These are phyloP conservation scores for Punica granatum DNA, from an alignment of 345 rosid genomes.

Conservation along the genomic window DNA sequence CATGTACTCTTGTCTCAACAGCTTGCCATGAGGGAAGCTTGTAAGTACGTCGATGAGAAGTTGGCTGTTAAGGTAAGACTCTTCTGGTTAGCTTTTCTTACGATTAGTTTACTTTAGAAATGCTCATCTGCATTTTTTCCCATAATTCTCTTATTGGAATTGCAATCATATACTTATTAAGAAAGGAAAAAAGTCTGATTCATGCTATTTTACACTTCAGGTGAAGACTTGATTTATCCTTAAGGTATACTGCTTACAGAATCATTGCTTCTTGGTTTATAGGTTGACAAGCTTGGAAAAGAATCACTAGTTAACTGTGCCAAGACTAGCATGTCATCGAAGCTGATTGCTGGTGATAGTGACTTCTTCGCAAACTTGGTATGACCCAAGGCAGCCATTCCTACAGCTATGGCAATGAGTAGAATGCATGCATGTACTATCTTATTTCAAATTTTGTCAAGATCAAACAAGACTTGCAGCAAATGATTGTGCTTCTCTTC, in stretches of 20 bases:
- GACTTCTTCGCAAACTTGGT: slow-evolving; percentile 95
- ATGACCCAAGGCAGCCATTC: background rate
- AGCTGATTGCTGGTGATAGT: slow-evolving; percentile 82
- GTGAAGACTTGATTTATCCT: background rate
- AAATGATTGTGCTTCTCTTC: background rate
- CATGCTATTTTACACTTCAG: background rate
- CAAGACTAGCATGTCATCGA: slow-evolving; percentile 98
- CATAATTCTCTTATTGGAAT: background rate
- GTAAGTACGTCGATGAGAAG: slow-evolving; percentile 89
- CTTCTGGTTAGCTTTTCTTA: background rate
- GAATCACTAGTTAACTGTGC: slow-evolving; percentile 88
- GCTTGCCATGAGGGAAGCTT: slow-evolving; percentile 99
- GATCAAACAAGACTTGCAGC: background rate
- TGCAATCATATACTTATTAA: background rate
- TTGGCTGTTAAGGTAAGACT: slow-evolving; percentile 64
- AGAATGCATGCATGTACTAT: background rate
- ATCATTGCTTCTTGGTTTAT: slow-evolving; percentile 3
- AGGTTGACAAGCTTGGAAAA: slow-evolving; percentile 98
- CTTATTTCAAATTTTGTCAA: background rate
- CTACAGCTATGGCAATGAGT: background rate
- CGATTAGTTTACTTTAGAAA: background rate
- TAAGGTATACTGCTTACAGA: background rate
- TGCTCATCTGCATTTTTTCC: background rate
- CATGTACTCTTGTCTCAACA: slow-evolving; percentile 16
- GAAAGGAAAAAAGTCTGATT: background rate